phyloP scores from a whole-genome alignment of 371 early-diverging fungal species.

The Fennellomyces sp. region DNA sequence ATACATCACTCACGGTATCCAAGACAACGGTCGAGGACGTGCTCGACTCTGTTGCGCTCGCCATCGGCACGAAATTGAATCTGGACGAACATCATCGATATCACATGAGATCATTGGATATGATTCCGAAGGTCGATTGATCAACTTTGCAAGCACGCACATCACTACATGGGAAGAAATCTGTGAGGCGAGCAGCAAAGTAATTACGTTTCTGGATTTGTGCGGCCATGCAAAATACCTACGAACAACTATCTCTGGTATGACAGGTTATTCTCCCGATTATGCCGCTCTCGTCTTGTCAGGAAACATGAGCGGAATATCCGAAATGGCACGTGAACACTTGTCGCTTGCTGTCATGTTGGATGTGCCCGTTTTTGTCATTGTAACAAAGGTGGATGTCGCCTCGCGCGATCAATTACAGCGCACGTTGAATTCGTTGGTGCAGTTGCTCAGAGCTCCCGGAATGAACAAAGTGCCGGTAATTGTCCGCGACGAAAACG shows the following conservation, averaged over 20 bases:
- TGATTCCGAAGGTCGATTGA: constrained; percentile 57
- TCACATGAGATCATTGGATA: constrained; percentile 89
- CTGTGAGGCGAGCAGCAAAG: constrained; percentile 74
- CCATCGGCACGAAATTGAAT: constrained; percentile 90
- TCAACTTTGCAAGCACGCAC: constrained; percentile 54
- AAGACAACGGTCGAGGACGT: constrained; percentile 89
- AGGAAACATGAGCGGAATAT: constrained; percentile 79
- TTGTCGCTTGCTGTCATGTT: constrained; percentile 83
- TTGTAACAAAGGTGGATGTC: constrained; percentile 89
- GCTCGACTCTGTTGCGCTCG: constrained; percentile 84
- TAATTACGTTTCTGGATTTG: constrained; percentile 87
- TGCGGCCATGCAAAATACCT: constrained; percentile 92
- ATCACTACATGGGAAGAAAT: constrained; percentile 80
- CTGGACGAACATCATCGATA: constrained; percentile 89
- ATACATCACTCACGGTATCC: constrained; percentile 77
- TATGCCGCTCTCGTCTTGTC: constrained; percentile 88
- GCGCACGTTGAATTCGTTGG: constrained; percentile 47
- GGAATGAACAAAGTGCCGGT: constrained; percentile 84
- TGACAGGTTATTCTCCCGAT: constrained; percentile 89
- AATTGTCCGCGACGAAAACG: constrained; percentile 69
- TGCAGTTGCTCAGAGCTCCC: constrained; percentile 69
- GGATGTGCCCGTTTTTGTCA: constrained; percentile 84
- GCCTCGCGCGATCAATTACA: constrained; percentile 82
- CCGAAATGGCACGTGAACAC: constrained; percentile 92
- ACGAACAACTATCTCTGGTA: constrained; percentile 89